Percentiles rank a stretch among this genome's conserved stretches.
Evolutionary conservation across 306 rosid species (phyloP).

Genomic region (Citrullus amarus): DNA sequence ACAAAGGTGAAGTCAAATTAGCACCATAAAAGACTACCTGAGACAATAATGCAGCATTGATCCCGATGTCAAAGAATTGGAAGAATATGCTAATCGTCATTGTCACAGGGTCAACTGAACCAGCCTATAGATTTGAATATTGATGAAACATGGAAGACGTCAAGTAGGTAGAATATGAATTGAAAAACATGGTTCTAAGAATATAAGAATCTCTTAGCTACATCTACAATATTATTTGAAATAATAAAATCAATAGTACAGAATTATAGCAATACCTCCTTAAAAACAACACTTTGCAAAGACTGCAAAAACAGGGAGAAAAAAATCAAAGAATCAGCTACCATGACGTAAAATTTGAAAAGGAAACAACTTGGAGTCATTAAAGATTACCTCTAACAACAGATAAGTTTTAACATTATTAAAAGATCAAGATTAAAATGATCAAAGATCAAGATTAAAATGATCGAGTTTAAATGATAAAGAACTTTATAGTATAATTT

Average conservation of each 20-base stretch:
- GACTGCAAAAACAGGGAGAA: slow-evolving; percentile 56
- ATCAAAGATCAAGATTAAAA: not conserved
- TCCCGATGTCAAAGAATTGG: slow-evolving; percentile 95
- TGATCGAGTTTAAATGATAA: not conserved
- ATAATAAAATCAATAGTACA: not conserved
- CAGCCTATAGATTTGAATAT: slow-evolving; percentile 40
- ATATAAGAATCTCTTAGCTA: not conserved
- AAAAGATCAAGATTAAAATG: not conserved
- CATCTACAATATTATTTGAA: not conserved
- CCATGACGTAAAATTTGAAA: not conserved
- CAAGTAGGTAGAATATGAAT: not conserved
- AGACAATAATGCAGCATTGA: slow-evolving; percentile 77
- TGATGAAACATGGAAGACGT: not conserved
- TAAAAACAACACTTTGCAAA: slow-evolving; percentile 94
- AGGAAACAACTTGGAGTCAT: not conserved
- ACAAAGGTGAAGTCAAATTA: not conserved
- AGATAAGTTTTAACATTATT: not conserved
- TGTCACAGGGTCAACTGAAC: slow-evolving; percentile 96
- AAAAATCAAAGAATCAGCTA: slow-evolving; percentile 24
- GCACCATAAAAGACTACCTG: slow-evolving; percentile 38
- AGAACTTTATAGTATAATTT: not conserved
- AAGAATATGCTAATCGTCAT: slow-evolving; percentile 73
- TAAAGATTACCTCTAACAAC: not conserved
- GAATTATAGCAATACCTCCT: slow-evolving; percentile 49
- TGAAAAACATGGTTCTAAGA: not conserved